Base-by-base conservation (phyloP, 2,329 filamentous ascomycete species). In the Ascosphaera apis region DNA sequence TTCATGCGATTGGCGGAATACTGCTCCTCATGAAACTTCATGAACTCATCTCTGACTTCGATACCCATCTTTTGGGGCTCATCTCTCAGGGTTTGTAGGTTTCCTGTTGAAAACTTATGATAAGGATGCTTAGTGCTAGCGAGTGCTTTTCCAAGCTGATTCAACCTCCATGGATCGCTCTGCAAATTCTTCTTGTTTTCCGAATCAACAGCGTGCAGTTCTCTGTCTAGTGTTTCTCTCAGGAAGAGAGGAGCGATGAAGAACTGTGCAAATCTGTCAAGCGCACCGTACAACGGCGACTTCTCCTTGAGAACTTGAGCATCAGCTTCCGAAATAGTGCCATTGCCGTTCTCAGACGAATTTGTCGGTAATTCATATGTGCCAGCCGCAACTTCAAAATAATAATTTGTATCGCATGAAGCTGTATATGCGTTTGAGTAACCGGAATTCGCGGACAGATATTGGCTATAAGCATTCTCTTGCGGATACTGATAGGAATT, bases 131-230 rank as follows among this genome's bases (percentile, higher is more conserved):
- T 71, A 2, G 79, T 75, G 53, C 86, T 92, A 2, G 82, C 81
- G n/a, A 88, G 60, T 2, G 76, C 76, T 58, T 91, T 91, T 50
- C 81, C 78, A 16, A 93, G 65, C 56, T 93, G 84, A 48, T 86
- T 72, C 42, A 91, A 58, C 12, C 84, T 72, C 82, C 84, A 92
- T 38, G 69, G 68, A 49, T 93, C 84, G 51, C 72, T 86, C 57
- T 93, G 84, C 34, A 93, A 61, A 46, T 93, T 93, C 67, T 93
- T 93, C 66, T 92, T 92, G 60, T 93, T 91, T 55, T 93, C 84
- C 3, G 83, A 92, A 50, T 93, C 83, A 15, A 93, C 84, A 1
- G 84, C 84, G 44, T 69, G 73, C 42, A 93, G 63, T 57, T 93
- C 84, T 35, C 84, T 70, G 47, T 93, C 84, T 34, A 93, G 56